phyloP scores from a whole-genome alignment of 2,329 filamentous ascomycete genomes.

The Colletotrichum lupini region DNA sequence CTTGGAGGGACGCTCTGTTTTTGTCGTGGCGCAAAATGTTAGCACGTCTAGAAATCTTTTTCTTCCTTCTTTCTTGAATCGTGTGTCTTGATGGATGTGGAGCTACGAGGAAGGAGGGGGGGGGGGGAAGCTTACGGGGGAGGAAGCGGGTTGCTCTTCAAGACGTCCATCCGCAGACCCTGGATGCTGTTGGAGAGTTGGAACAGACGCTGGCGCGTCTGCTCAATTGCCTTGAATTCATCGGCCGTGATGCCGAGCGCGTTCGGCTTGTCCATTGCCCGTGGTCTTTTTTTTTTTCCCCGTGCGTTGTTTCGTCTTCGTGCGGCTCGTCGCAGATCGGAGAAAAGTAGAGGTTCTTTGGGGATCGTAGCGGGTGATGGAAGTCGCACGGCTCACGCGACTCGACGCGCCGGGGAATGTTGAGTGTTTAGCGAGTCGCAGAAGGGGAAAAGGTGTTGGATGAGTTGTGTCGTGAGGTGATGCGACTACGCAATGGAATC shows the following conservation, averaged over 20 bases:
- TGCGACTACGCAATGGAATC: neutral
- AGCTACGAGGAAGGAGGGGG: neutral
- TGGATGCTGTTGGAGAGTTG: slow-evolving; percentile 76
- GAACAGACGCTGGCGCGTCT: slow-evolving; percentile 74
- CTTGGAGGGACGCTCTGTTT: slow-evolving; percentile 75
- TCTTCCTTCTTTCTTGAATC: too few species aligned
- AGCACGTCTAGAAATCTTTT: too few species aligned
- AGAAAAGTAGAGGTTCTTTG: neutral
- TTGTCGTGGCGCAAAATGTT: neutral
- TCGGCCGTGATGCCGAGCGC: slow-evolving; percentile 64
- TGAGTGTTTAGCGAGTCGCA: neutral
- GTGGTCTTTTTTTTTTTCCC: too few species aligned
- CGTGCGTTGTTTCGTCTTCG: too few species aligned
- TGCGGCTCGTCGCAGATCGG: too few species aligned
- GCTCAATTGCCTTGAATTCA: slow-evolving; percentile 76
- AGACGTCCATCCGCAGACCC: slow-evolving; percentile 70
- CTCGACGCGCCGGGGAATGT: neutral
- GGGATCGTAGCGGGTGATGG: neutral
- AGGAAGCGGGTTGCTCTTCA: slow-evolving; percentile 73
- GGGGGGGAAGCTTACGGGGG: slow-evolving; percentile 63
- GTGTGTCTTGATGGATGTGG: neutral
- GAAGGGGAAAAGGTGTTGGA: neutral
- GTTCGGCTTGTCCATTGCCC: slow-evolving; percentile 27
- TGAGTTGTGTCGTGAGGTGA: neutral
- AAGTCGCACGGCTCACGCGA: neutral